A percentile compares a stretch with the other conserved stretches of the same genome.
Conservation (phyloP, 2,329 filamentous ascomycete species). For the Blastomyces parvus region DNA sequence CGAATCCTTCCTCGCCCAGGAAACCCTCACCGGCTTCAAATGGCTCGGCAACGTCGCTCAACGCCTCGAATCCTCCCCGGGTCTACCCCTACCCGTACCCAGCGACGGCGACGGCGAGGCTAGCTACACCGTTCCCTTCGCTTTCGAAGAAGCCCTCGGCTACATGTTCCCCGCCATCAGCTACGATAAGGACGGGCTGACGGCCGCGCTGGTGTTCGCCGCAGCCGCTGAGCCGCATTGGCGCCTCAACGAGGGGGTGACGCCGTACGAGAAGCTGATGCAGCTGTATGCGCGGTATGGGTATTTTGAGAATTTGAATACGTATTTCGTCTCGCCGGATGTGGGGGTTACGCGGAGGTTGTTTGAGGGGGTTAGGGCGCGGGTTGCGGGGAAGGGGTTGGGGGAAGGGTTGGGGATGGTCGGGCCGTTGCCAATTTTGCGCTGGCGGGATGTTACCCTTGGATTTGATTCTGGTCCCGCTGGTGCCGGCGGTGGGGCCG, state of each 20-base stretch:
- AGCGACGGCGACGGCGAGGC: constrained; percentile 13
- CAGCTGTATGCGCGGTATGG: constrained; percentile 49
- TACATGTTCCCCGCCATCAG: constrained; percentile 57
- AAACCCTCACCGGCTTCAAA: constrained; percentile 59
- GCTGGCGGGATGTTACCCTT: constrained; percentile 54
- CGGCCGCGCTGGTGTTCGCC: constrained; percentile 51
- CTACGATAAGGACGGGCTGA: constrained; percentile 56
- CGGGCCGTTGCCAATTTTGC: constrained; percentile 43
- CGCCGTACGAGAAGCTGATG: constrained; percentile 48
- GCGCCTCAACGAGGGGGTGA: constrained; percentile 40
- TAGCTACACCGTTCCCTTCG: constrained; percentile 47
- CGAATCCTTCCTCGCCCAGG: constrained; percentile 49
- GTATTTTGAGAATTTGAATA: constrained; percentile 54
- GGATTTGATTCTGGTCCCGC: constrained; percentile 49
- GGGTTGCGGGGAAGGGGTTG: constrained; percentile 30
- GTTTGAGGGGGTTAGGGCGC: constrained; percentile 46
- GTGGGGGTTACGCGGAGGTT: constrained; percentile 44
- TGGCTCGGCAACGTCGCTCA: constrained; percentile 56
- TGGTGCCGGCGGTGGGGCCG: constrained; percentile 36
- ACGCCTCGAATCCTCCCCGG: constrained; percentile 34
- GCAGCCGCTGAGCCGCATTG: constrained; percentile 46
- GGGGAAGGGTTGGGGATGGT: constrained; percentile 23
- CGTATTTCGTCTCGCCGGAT: constrained; percentile 52
- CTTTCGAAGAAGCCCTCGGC: constrained; percentile 57
- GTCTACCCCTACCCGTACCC: background rate